Evolutionary conservation across 2,329 filamentous ascomycete species (phyloP).

Genomic region (Fusarium equiseti): DNA sequence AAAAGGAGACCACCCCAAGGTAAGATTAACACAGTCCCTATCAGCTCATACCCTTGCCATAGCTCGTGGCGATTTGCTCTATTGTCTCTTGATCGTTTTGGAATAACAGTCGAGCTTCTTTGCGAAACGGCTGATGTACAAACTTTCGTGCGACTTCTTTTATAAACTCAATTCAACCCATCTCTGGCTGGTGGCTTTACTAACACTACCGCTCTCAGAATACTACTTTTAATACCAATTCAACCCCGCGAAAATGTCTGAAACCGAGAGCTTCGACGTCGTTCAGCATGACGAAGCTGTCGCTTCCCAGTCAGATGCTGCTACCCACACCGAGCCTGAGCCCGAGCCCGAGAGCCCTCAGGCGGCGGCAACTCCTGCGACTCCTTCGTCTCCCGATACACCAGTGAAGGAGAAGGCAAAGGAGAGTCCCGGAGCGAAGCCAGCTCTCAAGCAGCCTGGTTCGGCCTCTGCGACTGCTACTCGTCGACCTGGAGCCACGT

Average conservation of each 20-base stretch:
- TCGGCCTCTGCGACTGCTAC: constrained; percentile 49
- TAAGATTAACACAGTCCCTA: constrained; percentile 38
- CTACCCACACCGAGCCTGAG: constrained; percentile 39
- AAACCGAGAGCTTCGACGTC: constrained; percentile 61
- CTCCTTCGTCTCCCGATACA: constrained; percentile 51
- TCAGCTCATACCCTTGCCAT: constrained; percentile 24
- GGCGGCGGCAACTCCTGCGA: constrained; percentile 43
- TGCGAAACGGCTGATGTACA: constrained; percentile 6
- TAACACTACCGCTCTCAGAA: constrained; percentile 21
- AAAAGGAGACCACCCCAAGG: constrained; percentile 37
- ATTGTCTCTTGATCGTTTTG: constrained; percentile 12
- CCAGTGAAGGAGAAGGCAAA: constrained; percentile 53
- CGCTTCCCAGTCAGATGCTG: constrained; percentile 50
- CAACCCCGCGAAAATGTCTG: constrained; percentile 56
- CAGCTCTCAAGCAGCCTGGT: constrained; percentile 53
- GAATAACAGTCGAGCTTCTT: constrained; percentile 28
- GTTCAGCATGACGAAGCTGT: constrained; percentile 58
- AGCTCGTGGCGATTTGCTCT: constrained; percentile 8
- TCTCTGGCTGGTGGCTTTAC: neutral
- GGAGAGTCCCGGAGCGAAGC: constrained; percentile 46
- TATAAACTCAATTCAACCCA: constrained; percentile 9
- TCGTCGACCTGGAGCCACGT: constrained; percentile 29
- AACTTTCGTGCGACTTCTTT: constrained; percentile 15
- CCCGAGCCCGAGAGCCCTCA: constrained; percentile 47
- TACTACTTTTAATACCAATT: constrained; percentile 28